Evolutionary conservation across 495 filamentous ascomycete species (phyloP).

Genomic region (Aspergillus olivimuriae): DNA sequence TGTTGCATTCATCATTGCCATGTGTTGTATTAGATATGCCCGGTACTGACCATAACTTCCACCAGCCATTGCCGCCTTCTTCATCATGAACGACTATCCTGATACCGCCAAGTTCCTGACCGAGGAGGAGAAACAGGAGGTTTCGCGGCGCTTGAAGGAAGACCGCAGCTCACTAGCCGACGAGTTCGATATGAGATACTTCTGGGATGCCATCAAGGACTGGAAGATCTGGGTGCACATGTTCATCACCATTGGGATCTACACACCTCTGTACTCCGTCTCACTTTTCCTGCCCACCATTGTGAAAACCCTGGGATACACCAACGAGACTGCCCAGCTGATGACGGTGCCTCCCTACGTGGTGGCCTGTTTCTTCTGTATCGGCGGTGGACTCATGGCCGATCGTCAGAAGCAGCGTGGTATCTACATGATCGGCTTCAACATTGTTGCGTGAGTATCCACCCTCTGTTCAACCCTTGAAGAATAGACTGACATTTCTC

Average conservation of each 20-base stretch:
- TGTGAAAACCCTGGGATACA: constrained; percentile 42
- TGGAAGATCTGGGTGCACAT: constrained; percentile 14
- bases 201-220: constrained; percentile 11
- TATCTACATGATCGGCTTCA: constrained; percentile 15
- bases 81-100: constrained; percentile 12
- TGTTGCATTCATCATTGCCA: neutral
- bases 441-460: constrained; percentile 33
- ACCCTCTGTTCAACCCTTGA: constrained; percentile 22
- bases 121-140: constrained; percentile 2
- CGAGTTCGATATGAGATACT: constrained; percentile 8
- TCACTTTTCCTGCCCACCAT: constrained; percentile 48
- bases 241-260: constrained; percentile 13
- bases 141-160: constrained; percentile 3
- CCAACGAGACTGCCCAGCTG: constrained; percentile 40
- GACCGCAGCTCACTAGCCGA: constrained; percentile 7
- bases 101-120: constrained; percentile 12
- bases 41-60: neutral
- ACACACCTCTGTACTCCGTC: constrained; percentile 26
- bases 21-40: neutral
- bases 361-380: constrained; percentile 21
- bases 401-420: constrained; percentile 6
- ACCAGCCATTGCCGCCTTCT: constrained; percentile 8
- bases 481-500: constrained; percentile 2
- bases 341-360: constrained; percentile 48
- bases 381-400: constrained; percentile 5